Evolutionary conservation across 2,329 filamentous ascomycete genomes (phyloP).

Genomic region (Pseudogymnoascus sp.): DNA sequence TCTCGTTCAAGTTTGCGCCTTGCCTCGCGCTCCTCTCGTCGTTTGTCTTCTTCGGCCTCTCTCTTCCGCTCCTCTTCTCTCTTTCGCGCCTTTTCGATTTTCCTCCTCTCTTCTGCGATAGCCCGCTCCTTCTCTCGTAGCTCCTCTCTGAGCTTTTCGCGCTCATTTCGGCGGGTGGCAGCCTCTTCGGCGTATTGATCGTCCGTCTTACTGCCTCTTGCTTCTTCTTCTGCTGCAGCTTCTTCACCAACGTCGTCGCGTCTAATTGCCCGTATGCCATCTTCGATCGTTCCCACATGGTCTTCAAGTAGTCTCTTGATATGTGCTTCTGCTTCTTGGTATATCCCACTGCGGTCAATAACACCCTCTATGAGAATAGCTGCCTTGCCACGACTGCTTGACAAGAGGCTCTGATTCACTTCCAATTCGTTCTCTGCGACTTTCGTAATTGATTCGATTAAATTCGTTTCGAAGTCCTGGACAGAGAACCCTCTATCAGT

Average conservation of each 20-base stretch:
- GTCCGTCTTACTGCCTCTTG: slow-evolving; percentile 63
- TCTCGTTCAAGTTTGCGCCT: slow-evolving; percentile 24
- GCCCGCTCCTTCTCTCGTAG: slow-evolving; percentile 48
- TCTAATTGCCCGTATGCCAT: slow-evolving; percentile 61
- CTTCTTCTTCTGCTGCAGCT: slow-evolving; percentile 56
- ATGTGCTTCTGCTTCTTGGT: slow-evolving; percentile 60
- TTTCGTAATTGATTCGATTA: slow-evolving; percentile 59
- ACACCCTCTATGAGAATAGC: slow-evolving; percentile 71
- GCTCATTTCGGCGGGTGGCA: slow-evolving; percentile 49
- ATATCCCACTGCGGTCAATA: slow-evolving; percentile 68
- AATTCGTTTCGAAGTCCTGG: slow-evolving; percentile 62
- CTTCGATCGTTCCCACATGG: slow-evolving; percentile 55
- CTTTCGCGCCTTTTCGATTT: slow-evolving; percentile 46
- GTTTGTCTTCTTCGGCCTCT: slow-evolving; percentile 39
- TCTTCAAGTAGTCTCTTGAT: slow-evolving; percentile 61
- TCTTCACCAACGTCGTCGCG: slow-evolving; percentile 62
- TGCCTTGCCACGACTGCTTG: slow-evolving; percentile 65
- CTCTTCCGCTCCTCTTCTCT: slow-evolving; percentile 41
- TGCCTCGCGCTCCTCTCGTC: slow-evolving; percentile 30
- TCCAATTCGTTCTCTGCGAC: slow-evolving; percentile 69
- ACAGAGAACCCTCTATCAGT: slow-evolving; percentile 1
- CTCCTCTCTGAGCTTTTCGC: slow-evolving; percentile 55
- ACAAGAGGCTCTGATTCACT: slow-evolving; percentile 62
- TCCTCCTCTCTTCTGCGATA: slow-evolving; percentile 54
- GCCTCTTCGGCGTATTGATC: slow-evolving; percentile 65